Percentiles rank a stretch among this genome's conserved stretches.
Conservation (phyloP, 164 flowering plant genomes). For the Piper longum region DNA sequence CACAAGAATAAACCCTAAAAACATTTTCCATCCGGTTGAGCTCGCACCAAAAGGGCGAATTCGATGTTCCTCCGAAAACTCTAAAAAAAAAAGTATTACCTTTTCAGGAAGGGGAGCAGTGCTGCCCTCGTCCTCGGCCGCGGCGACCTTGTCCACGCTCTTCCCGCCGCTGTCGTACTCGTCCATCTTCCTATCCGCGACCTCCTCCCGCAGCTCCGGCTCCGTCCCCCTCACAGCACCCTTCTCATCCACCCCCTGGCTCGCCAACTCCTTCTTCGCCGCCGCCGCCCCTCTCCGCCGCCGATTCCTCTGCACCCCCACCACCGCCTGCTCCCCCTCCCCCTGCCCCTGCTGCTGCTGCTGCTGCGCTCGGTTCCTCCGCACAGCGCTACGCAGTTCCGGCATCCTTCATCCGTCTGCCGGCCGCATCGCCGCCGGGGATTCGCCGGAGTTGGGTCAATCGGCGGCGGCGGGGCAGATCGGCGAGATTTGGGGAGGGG, state of each 20-base stretch:
- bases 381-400: slow-evolving; percentile 47
- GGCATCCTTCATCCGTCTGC: slow-evolving; percentile 50
- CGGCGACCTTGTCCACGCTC: slow-evolving; percentile 41
- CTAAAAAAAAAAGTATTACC: slow-evolving; percentile 25
- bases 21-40: too few species aligned
- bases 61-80: neutral
- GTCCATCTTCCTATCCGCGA: slow-evolving; percentile 41
- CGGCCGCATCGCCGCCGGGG: slow-evolving; percentile 10
- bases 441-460: too few species aligned
- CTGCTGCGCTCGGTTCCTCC: slow-evolving; percentile 32
- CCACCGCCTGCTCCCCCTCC: slow-evolving; percentile 5
- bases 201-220: slow-evolving; percentile 11
- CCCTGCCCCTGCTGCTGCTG: slow-evolving; percentile 4
- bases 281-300: slow-evolving; percentile 13
- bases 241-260: slow-evolving; percentile 10
- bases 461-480: too few species aligned
- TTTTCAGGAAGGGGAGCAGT: slow-evolving; percentile 71
- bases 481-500: too few species aligned
- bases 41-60: too few species aligned
- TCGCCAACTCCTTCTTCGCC: slow-evolving; percentile 6
- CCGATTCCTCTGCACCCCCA: slow-evolving; percentile 3
- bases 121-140: slow-evolving; percentile 62
- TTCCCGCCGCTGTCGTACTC: slow-evolving; percentile 46
- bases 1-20: too few species aligned
- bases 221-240: slow-evolving; percentile 6